Evolutionary conservation across 805 yeast species (phyloP).

Genomic region (Candida loeiensis): DNA sequence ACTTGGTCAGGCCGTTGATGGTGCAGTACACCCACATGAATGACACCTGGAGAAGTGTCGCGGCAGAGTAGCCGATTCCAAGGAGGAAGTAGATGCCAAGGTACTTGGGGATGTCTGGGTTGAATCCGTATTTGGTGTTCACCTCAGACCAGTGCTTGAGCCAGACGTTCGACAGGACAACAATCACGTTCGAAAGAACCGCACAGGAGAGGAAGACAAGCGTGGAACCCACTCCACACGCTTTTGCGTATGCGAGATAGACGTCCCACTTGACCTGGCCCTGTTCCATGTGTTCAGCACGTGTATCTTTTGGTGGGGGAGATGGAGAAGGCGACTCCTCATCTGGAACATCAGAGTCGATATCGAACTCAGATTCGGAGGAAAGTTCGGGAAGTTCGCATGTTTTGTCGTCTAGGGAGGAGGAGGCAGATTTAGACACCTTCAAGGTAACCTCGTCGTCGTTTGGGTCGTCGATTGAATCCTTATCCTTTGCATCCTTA

Average conservation of each 20-base stretch:
- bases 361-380: conserved; percentile 39
- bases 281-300: conserved; percentile 81
- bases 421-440: conserved; percentile 11
- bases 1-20: conserved; percentile 70
- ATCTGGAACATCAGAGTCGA: conserved; percentile 23
- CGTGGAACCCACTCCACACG: conserved; percentile 75
- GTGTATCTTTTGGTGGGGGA: conserved; percentile 37
- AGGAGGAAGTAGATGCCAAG: conserved; percentile 70
- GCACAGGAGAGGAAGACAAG: conserved; percentile 52
- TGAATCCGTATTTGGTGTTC: conserved; percentile 62
- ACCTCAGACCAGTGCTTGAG: conserved; percentile 96
- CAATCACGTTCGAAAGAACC: conserved; percentile 53
- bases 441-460: conserved; percentile 18
- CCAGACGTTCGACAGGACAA: conserved; percentile 82
- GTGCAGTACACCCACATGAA: conserved; percentile 79
- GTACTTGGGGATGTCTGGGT: conserved; percentile 70
- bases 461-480: neutral
- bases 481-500: neutral
- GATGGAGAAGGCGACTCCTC: neutral
- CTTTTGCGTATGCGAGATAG: conserved; percentile 77
- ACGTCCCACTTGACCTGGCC: conserved; percentile 92
- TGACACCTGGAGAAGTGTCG: conserved; percentile 61
- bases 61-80: conserved; percentile 64
- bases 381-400: conserved; percentile 18
- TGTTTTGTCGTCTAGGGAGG: no score